Evolutionary conservation across 208 protist species (phyloP).

Genomic region (Acanthamoeba triangularis): DNA sequence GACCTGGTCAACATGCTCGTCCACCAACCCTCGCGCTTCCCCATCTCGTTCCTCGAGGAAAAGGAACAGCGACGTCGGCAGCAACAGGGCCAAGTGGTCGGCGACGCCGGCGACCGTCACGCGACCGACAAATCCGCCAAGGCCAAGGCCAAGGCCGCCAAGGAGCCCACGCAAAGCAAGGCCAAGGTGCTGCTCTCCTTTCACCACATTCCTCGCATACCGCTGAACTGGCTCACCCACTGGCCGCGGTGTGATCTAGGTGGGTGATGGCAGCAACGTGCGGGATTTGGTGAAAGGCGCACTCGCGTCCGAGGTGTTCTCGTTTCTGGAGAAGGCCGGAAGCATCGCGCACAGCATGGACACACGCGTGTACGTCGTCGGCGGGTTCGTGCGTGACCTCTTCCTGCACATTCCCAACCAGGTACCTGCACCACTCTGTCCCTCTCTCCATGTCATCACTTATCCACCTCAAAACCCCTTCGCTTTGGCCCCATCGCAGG

Average conservation of each 20-base stretch:
- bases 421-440: background rate
- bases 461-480: background rate
- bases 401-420: slow-evolving; percentile 51
- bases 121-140: background rate
- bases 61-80: background rate
- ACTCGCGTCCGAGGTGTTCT: background rate
- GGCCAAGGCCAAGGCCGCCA: too few species aligned
- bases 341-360: slow-evolving; percentile 35
- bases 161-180: background rate
- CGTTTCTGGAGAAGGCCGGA: slow-evolving; percentile 45
- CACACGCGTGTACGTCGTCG: slow-evolving; percentile 56
- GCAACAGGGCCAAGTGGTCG: background rate
- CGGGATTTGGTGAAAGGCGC: background rate
- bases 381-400: slow-evolving; percentile 70
- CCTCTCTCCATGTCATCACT: too few species aligned
- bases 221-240: background rate
- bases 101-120: too few species aligned
- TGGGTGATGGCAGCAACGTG: slow-evolving; percentile 46
- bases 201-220: background rate
- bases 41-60: slow-evolving; percentile 20
- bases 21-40: slow-evolving; percentile 69
- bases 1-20: slow-evolving; percentile 60
- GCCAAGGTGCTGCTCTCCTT: background rate
- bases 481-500: background rate
- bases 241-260: background rate